Evolutionary conservation across 371 early-diverging fungal genomes (phyloP).

Genomic region (Mycotypha africana): DNA sequence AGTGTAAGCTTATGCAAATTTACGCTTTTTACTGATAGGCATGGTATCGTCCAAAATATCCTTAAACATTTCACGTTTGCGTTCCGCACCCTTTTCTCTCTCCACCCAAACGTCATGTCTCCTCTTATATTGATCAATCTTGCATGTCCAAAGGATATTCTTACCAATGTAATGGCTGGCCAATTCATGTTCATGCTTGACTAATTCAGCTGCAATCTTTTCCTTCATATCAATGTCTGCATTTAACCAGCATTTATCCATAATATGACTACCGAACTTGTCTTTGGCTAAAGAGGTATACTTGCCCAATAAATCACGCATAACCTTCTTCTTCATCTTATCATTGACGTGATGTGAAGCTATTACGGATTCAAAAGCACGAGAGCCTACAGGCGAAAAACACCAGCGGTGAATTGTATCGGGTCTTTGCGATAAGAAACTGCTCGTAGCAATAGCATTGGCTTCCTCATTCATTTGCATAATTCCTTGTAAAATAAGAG

Average conservation of each 20-base stretch:
- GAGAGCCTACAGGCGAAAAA: constrained; percentile 66
- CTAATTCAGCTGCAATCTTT: constrained; percentile 64
- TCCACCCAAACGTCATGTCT: constrained; percentile 71
- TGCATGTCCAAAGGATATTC: constrained; percentile 73
- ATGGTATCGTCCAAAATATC: constrained; percentile 57
- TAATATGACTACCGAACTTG: constrained; percentile 74
- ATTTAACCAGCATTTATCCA: constrained; percentile 74
- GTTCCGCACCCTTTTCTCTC: constrained; percentile 64
- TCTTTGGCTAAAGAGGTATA: constrained; percentile 63
- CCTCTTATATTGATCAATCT: constrained; percentile 70
- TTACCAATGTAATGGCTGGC: constrained; percentile 66
- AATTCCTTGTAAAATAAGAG: constrained; percentile 65
- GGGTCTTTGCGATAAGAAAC: constrained; percentile 55
- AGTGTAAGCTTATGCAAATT: constrained; percentile 15
- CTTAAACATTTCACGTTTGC: constrained; percentile 69
- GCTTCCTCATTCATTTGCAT: constrained; percentile 55
- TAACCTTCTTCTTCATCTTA: constrained; percentile 63
- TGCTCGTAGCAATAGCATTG: constrained; percentile 51
- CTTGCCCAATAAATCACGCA: constrained; percentile 50
- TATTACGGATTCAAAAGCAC: constrained; percentile 69
- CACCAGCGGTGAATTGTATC: constrained; percentile 55
- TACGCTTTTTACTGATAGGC: constrained; percentile 13
- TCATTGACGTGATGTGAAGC: constrained; percentile 44
- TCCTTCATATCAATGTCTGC: constrained; percentile 71
- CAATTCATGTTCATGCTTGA: constrained; percentile 49